Base-by-base conservation (phyloP, 768 basidiomycete genomes). In the Mycena venus region DNA sequence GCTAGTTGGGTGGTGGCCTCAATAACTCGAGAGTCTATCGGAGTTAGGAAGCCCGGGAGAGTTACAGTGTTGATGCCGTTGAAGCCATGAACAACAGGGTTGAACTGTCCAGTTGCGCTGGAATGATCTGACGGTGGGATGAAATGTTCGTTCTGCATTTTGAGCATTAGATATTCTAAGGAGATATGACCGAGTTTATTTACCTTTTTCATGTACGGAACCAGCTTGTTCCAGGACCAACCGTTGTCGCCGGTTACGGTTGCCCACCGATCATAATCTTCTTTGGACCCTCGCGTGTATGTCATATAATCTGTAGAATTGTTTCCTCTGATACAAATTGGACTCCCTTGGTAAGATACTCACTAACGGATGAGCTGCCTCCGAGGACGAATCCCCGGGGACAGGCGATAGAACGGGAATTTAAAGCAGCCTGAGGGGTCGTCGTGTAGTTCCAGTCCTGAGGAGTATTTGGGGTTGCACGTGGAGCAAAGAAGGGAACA, bases 121-220 rank as follows among this genome's bases (percentile, higher is more conserved):
- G 82, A 82, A 32, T 70, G 21, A 61, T 84, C 83, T 2, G 72
- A 77, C 14, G 84, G 84, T 23, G 73, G 70, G 2, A 62, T 74
- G 42, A 79, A 77, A 6, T 60, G 61, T 68, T 84, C 84, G 58
- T 72, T 77, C 84, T 84, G 21, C 55, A 25, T 3, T 29, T 40
- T 15, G 19, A 47, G 60, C 14, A 19, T 32, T 8, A 29, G 44
- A 2, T 40, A 8, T 9, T 17, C 6, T 38, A 15, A 38, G 11
- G 11, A 2, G 15, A 38, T 38, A 38, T 10, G 10, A 38, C 36
- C 1, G 6, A 38, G 36, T 38, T 38, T 38, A 38, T 11, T 10
- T 19, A 77, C 78, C 70, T 77, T 79, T 6, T 51, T 47, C 63
- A 76, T 72, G 58, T 79, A 79, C 3, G 78, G 77, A 4, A 73